Evolutionary conservation across 371 early-diverging fungal genomes (phyloP).

Genomic region (Conidiobolus incongruus): DNA sequence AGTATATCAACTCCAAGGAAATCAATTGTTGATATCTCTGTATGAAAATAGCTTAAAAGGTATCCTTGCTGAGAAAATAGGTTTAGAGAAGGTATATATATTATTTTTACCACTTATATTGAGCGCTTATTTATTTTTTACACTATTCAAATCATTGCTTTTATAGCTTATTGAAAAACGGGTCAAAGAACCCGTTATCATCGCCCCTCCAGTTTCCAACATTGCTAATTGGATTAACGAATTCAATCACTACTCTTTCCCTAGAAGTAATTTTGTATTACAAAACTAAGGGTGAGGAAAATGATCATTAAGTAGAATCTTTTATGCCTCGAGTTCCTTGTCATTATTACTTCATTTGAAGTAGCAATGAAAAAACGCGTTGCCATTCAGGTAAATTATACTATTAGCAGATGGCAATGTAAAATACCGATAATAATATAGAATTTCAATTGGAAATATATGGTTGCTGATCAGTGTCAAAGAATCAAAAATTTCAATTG

Average conservation of each 20-base stretch:
- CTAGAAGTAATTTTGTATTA: slow-evolving; percentile 85
- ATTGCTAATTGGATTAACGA: slow-evolving; percentile 95
- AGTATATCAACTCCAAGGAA: slow-evolving; percentile 89
- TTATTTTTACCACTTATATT: not conserved
- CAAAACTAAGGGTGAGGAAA: slow-evolving; percentile 58
- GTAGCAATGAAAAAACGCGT: slow-evolving; percentile 69
- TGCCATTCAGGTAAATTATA: slow-evolving; percentile 19
- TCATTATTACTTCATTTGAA: slow-evolving; percentile 83
- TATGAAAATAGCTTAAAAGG: slow-evolving; percentile 96
- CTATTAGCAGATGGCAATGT: not conserved
- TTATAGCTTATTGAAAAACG: slow-evolving; percentile 63
- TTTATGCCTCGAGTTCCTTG: slow-evolving; percentile 39
- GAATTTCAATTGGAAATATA: slow-evolving; percentile 60
- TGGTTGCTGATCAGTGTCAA: slow-evolving; percentile 92
- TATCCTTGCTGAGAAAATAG: slow-evolving; percentile 98
- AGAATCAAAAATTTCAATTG: slow-evolving; percentile 86
- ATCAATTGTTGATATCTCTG: slow-evolving; percentile 94
- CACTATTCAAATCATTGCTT: slow-evolving; percentile 92
- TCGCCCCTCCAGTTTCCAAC: slow-evolving; percentile 90
- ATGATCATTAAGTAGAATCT: slow-evolving; percentile 39
- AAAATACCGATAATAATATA: not conserved
- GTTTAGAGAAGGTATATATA: slow-evolving; percentile 55
- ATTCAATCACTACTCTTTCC: slow-evolving; percentile 68
- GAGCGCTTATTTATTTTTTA: slow-evolving; percentile 8
- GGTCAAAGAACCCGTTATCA: slow-evolving; percentile 85